Evolutionary conservation across 306 rosid species (phyloP), one percentile per base, ranked within the genome.

Genomic region (Lagenaria siceraria): DNA sequence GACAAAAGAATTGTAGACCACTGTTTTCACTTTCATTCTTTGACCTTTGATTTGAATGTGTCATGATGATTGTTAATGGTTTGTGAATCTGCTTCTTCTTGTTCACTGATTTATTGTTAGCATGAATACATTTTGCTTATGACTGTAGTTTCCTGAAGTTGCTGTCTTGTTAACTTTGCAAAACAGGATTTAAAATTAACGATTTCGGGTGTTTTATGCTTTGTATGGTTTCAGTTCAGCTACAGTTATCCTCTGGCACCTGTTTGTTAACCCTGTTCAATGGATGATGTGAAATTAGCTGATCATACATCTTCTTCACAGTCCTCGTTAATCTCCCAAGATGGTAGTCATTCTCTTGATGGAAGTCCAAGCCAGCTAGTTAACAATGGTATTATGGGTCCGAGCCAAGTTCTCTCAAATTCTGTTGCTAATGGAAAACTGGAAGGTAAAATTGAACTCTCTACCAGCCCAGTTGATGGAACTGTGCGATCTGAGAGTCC

Each of bases 241-340:
- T 22, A 78, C 52, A 11, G 60, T 5, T n/a, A 10, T 66, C 18
- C 19, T 9, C 18, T 52, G 61, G 65, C 35, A 49, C 27, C 27
- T 65, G 27, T 53, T 78, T 64, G 75, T 61, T 56, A 54, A 22
- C 73, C 21, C 65, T 54, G 51, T 49, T 60, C 38, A 21, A 78
- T 78, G 81, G 81, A 78, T 29, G 76, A 78, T 52, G 76, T 49
- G 51, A 78, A 78, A 31, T 48, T 60, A 40, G 49, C 60, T n/a
- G 64, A 65, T 25, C 72, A 78, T 56, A 49, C 48, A 52, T 53
- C 75, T 77, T 77, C 74, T 78, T 19, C 61, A 52, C 75, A 51
- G 21, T n/a, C 75, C 36, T 49, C 75, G 4, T 31, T 77, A 17
- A 52, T 49, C 51, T 63, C 51, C 27, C 64, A 33, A 21, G 75